Evolutionary conservation across 1,284 basidiomycete species (phyloP).

Genomic region (Ceratobasidium sp.): DNA sequence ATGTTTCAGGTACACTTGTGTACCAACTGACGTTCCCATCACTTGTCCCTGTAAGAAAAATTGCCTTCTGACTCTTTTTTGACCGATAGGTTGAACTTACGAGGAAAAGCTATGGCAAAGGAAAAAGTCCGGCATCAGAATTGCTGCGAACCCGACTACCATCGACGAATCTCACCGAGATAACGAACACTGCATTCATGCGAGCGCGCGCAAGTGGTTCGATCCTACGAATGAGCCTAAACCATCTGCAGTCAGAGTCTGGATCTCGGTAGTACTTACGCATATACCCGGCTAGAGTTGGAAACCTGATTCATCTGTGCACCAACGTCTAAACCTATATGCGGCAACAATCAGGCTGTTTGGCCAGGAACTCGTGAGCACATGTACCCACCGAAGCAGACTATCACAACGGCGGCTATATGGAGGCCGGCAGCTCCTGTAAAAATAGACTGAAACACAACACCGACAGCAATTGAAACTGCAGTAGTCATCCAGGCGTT

Average conservation of each 20-base stretch:
- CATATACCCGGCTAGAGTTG: conserved; percentile 55
- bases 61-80: no score
- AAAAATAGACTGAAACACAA: conserved; percentile 63
- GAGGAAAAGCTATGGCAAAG: conserved; percentile 57
- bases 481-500: conserved; percentile 76
- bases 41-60: conserved; percentile 65
- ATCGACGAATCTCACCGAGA: conserved; percentile 58
- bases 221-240: conserved; percentile 57
- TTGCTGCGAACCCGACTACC: conserved; percentile 46
- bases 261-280: conserved; percentile 47
- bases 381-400: conserved; percentile 55
- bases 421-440: conserved; percentile 68
- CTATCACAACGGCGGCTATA: conserved; percentile 65
- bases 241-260: no score
- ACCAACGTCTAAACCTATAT: conserved; percentile 59
- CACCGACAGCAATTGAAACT: conserved; percentile 58
- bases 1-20: conserved; percentile 65
- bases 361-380: background rate
- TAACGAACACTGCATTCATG: conserved; percentile 69
- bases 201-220: conserved; percentile 66
- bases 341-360: conserved; percentile 18
- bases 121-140: no score
- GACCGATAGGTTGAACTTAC: conserved; percentile 31
- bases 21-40: conserved; percentile 71
- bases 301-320: conserved; percentile 57